Evolutionary conservation across 352 stramenopile genomes (phyloP).

Genomic region (Phytophthora kernoviae): DNA sequence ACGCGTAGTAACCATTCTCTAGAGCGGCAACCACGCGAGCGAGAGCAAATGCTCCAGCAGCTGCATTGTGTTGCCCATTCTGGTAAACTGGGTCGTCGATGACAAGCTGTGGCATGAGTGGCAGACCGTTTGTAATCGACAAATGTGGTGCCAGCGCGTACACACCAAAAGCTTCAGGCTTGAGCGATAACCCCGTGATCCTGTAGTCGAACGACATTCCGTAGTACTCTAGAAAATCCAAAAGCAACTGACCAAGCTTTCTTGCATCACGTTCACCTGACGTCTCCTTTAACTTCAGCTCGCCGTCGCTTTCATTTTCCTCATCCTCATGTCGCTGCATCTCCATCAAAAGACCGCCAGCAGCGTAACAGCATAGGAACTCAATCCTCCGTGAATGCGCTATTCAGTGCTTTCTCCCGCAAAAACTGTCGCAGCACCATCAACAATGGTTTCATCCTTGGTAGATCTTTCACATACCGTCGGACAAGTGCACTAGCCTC

Average conservation of each 20-base stretch:
- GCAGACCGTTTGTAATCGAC: slow-evolving; percentile 42
- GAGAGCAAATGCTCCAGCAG: slow-evolving; percentile 76
- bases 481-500: slow-evolving; percentile 85
- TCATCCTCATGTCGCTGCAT: slow-evolving; percentile 50
- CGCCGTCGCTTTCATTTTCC: background rate
- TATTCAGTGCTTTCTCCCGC: slow-evolving; percentile 87
- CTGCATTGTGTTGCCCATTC: slow-evolving; percentile 80
- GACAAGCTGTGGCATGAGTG: slow-evolving; percentile 78
- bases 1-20: slow-evolving; percentile 81
- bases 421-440: slow-evolving; percentile 90
- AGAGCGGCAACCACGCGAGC: slow-evolving; percentile 79
- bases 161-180: slow-evolving; percentile 76
- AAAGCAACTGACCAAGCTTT: slow-evolving; percentile 65
- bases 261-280: slow-evolving; percentile 26
- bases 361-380: slow-evolving; percentile 87
- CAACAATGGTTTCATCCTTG: slow-evolving; percentile 76
- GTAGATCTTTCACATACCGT: slow-evolving; percentile 68
- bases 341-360: slow-evolving; percentile 82
- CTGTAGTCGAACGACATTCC: slow-evolving; percentile 83
- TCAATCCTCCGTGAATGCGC: slow-evolving; percentile 90
- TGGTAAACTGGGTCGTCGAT: slow-evolving; percentile 84
- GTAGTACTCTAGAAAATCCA: slow-evolving; percentile 92
- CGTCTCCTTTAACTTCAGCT: slow-evolving; percentile 5
- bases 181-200: slow-evolving; percentile 82
- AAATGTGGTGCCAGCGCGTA: slow-evolving; percentile 67